Evolutionary conservation across 441 rosid species (phyloP).

Genomic region (Erodium moschatum): DNA sequence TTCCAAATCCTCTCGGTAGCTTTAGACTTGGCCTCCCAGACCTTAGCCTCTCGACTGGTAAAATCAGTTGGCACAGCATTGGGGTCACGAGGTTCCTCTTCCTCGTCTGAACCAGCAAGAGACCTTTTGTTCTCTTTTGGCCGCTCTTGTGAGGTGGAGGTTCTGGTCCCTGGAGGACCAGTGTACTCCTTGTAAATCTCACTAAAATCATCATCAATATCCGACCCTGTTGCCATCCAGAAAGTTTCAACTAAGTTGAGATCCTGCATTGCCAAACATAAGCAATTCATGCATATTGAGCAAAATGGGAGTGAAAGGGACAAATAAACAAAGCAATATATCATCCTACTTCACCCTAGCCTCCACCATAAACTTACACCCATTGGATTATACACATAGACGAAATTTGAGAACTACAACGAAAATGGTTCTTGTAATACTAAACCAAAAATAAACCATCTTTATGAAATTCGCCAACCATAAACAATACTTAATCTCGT

Average conservation of each 20-base stretch:
- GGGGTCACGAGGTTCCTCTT: constrained; percentile 68
- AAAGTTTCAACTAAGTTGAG: constrained; percentile 18
- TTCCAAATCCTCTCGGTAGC: constrained; percentile 99
- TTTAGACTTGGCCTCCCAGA: constrained; percentile 97
- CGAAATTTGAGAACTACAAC: too few relatives aligned
- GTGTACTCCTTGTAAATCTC: constrained; percentile 94
- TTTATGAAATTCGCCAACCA: not conserved
- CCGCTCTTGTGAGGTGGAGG: constrained; percentile 36
- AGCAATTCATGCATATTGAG: constrained; percentile 1
- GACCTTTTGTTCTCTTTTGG: constrained; percentile 42
- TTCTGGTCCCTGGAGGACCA: constrained; percentile 47
- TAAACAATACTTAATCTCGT: not conserved
- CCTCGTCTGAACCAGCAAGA: constrained; percentile 55
- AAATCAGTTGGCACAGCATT: constrained; percentile 96
- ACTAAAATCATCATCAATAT: constrained; percentile 78
- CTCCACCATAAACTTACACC: too few relatives aligned
- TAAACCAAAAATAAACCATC: not conserved
- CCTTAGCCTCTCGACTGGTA: constrained; percentile 93
- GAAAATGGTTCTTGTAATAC: not conserved
- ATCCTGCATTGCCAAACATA: constrained; percentile 24
- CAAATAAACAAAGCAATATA: too few relatives aligned
- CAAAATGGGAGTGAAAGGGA: too few relatives aligned
- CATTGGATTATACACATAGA: too few relatives aligned
- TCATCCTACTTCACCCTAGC: too few relatives aligned
- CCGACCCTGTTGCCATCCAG: constrained; percentile 63